phyloP scores from a whole-genome alignment of 2,329 filamentous ascomycete species.

The Capronia coronata region DNA sequence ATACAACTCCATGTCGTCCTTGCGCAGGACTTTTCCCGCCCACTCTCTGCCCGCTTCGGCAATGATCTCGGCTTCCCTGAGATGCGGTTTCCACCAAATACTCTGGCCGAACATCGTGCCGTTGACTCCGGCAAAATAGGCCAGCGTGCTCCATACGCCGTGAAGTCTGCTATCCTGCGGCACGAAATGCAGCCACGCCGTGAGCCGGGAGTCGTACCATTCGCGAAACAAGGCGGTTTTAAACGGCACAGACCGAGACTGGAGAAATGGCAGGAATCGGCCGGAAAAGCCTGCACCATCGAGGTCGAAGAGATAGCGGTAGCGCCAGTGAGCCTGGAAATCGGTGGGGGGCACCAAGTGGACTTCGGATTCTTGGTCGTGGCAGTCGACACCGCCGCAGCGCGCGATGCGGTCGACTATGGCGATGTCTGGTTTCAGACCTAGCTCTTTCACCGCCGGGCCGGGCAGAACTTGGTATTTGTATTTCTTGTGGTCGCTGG shows the following conservation, averaged over 20 bases:
- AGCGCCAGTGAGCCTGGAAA: conserved; percentile 55
- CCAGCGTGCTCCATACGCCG: conserved; percentile 64
- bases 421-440: conserved; percentile 54
- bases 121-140: conserved; percentile 61
- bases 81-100: conserved; percentile 45
- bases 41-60: conserved; percentile 60
- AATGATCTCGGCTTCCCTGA: conserved; percentile 57
- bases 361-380: conserved; percentile 49
- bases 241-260: conserved; percentile 62
- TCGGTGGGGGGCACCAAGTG: conserved; percentile 41
- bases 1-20: conserved; percentile 74
- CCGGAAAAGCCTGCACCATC: conserved; percentile 64
- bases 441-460: conserved; percentile 37
- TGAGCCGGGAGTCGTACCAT: conserved; percentile 70
- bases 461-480: conserved; percentile 50
- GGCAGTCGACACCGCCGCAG: conserved; percentile 49
- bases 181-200: conserved; percentile 74
- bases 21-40: conserved; percentile 56
- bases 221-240: conserved; percentile 65
- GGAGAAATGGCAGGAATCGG: conserved; percentile 58
- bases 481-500: conserved; percentile 39
- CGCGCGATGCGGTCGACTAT: conserved; percentile 55
- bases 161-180: conserved; percentile 69
- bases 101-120: conserved; percentile 42
- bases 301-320: conserved; percentile 65